Evolutionary conservation across 129 eudicot species (phyloP).

Genomic region (Solidago caesia): DNA sequence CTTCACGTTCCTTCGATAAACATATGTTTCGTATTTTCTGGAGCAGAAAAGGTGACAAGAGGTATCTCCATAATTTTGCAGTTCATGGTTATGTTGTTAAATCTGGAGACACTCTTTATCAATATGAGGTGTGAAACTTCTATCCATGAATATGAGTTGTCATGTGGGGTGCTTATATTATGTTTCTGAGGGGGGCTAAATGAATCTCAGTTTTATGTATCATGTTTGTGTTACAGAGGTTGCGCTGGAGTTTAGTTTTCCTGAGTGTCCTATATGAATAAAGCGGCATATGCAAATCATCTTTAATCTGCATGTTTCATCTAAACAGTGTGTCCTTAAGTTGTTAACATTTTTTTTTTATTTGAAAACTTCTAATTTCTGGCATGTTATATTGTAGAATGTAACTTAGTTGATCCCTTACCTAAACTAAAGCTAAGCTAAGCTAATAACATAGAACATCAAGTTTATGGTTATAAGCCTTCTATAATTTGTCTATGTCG

Average conservation of each 20-base stretch:
- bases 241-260: no score
- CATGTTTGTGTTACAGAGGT: background rate
- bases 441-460: constrained; percentile 29
- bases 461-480: constrained; percentile 31
- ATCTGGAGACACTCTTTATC: background rate
- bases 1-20: background rate
- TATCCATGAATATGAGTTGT: background rate
- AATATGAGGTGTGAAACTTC: background rate
- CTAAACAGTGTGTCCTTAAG: constrained; percentile 18
- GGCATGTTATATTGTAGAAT: constrained; percentile 39
- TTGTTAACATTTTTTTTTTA: background rate
- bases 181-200: constrained; percentile 28
- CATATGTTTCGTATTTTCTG: background rate
- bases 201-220: constrained; percentile 34
- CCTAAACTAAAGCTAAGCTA: background rate
- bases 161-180: constrained; percentile 23
- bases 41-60: background rate
- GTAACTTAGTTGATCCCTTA: constrained; percentile 41
- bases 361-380: constrained; percentile 24
- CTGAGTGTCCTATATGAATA: constrained; percentile 35
- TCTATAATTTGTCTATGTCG: constrained; percentile 24
- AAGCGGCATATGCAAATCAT: constrained; percentile 18
- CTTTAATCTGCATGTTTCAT: constrained; percentile 30
- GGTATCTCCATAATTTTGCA: background rate
- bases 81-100: background rate